Evolutionary conservation across 2,329 filamentous ascomycete species (phyloP), one percentile per base, ranked within the genome.

Genomic region (Triangularia verruculosa): DNA sequence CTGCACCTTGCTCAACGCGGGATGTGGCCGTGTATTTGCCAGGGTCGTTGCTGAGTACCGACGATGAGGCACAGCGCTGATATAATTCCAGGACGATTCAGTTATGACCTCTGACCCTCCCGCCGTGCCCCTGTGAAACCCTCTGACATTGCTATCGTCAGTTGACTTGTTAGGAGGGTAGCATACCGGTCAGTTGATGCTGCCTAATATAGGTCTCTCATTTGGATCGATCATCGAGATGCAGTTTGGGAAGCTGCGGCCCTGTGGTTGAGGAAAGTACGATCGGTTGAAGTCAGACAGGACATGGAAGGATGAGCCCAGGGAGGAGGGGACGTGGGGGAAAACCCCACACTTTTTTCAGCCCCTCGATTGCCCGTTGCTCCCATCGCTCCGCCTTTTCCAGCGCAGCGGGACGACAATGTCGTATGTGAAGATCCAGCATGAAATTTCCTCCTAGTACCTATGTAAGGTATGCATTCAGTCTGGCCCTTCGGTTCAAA

Each of bases 311-410:
- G 22, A 20, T n/a, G 20, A 59, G 34, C 17, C n/a, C 24, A 12
- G 59, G 56, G 39, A 39, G 47, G 53, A 56, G 59, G 39, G 39
- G 54, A 63, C 61, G 64, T 64, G 64, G 61, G 64, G 61, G 61
- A 47, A 24, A 24, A 54, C 55, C 47, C 52, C 56, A 62, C 57
- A 59, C 57, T 59, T 28, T 59, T 32, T n/a, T 58, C 61, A 57
- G 59, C 61, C 59, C 54, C 54, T 61, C 59, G 17, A 34, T 32
- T 57, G 57, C 30, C 54, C 62, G 43, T 20, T 30, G 22, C 43
- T 39, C 54, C 24, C 20, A 20, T 47, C 30, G 25, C 30, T 54
- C 54, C 24, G 47, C 53, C 24, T 64, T 25, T 34, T 51, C 59
- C 63, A 59, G 22, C 20, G 39, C 34, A 39, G 39, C 56, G 56